Base-by-base conservation (phyloP, 257 asterid genomes). In the Forsythia suspensa region DNA sequence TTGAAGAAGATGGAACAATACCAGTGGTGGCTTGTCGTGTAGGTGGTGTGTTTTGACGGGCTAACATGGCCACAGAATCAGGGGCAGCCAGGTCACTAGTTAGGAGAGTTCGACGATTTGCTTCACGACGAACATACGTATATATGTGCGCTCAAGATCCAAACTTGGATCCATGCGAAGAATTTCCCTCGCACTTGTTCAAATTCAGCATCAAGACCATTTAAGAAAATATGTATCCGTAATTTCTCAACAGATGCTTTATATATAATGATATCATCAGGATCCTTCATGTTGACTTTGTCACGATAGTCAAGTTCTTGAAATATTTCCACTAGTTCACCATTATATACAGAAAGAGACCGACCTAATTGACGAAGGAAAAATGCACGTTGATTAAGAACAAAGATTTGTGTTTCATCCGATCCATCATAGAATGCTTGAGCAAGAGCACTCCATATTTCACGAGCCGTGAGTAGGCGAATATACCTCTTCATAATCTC, bases 181-280 rank as follows among this genome's bases (percentile, higher is more conserved):
- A 42, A 67, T 76, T 5, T 74, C 1, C 80, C 74, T 34, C 44
- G 67, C 0, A 76, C 15, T 67, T 67, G 74, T 63, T 76, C 80
- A 66, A 76, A 76, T 13, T 67, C 70, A 13, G 42, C 36, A 2
- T 76, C 74, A 0, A 43, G 44, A 1, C 73, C 80, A 67, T 34
- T 43, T 7, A 44, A 21, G 21, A 75, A 75, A 7, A 75, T 75
- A 39, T 75, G 72, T 2, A 75, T 20, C 8, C 79, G 3, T 5
- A 76, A 16, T 43, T 16, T 43, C 6, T 65, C 67, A 5, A 76
- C 34, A 4, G 63, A 42, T 18, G 0, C 18, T 36, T 44, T 65
- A 40, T 72, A 57, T 0, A 10, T 2, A 9, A 72, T 15, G 37
- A 79, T 21, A 72, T 69, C 69, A 48, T 73, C 55, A 8, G 65